These are phyloP conservation scores for Monosporascus sp. DNA, from an alignment of 2,329 filamentous ascomycete genomes.

Conservation along the genomic window DNA sequence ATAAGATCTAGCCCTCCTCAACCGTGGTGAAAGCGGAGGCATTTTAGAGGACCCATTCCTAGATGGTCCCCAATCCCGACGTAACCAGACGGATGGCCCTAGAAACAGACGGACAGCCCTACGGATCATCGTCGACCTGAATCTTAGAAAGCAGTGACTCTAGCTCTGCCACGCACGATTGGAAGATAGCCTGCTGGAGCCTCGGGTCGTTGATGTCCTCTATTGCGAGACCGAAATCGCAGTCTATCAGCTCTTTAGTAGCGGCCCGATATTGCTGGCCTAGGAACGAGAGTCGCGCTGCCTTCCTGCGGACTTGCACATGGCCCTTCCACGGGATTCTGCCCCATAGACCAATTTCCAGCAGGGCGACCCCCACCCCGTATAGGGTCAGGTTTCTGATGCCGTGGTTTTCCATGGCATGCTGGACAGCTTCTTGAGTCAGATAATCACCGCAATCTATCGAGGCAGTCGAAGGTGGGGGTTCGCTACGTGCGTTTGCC, in stretches of 20 bases:
- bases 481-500: too few species aligned
- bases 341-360: conserved; percentile 9
- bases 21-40: too few species aligned
- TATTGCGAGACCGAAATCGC: conserved; percentile 9
- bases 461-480: too few species aligned
- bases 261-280: conserved; percentile 3
- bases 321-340: conserved; percentile 3
- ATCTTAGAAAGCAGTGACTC: neutral
- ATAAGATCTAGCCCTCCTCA: too few species aligned
- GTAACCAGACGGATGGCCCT: too few species aligned
- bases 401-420: conserved; percentile 7
- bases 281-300: neutral
- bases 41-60: too few species aligned
- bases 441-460: neutral
- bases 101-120: too few species aligned
- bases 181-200: conserved; percentile 6
- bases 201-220: conserved; percentile 1
- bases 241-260: conserved; percentile 6
- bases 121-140: too few species aligned
- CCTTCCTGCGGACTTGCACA: conserved; percentile 1
- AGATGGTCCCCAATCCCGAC: too few species aligned
- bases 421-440: conserved; percentile 7
- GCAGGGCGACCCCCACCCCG: conserved; percentile 6
- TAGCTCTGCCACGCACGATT: conserved; percentile 2
- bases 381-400: conserved; percentile 11